These are phyloP conservation scores for Mycosphaerella sp. DNA, from an alignment of 2,329 filamentous ascomycete species.

Conservation along the genomic window DNA sequence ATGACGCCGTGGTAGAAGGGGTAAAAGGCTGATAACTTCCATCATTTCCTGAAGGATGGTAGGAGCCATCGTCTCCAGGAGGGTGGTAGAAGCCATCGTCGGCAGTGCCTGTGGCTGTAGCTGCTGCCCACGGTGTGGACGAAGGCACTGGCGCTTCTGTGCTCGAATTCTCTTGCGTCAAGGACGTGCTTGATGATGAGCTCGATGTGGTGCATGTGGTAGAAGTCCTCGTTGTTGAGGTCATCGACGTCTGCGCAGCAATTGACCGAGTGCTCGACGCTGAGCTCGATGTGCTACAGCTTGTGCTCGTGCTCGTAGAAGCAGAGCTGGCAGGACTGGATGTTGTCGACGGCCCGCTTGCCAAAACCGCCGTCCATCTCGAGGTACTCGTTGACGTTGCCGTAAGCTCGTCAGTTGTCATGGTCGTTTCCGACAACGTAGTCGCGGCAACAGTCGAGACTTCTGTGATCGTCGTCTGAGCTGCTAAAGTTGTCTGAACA, in stretches of 20 bases:
- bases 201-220: background rate
- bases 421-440: constrained; percentile 2
- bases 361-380: constrained; percentile 3
- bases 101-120: background rate
- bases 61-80: background rate
- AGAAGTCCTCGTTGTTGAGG: background rate
- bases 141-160: constrained; percentile 4
- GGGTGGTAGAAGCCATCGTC: constrained; percentile 6
- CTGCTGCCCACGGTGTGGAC: background rate
- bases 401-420: constrained; percentile 1
- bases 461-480: constrained; percentile 12
- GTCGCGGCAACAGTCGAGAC: constrained; percentile 12
- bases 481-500: constrained; percentile 16
- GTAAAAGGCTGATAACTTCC: background rate
- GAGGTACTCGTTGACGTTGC: constrained; percentile 6
- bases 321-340: background rate
- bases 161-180: too few relatives aligned
- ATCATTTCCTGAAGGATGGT: background rate
- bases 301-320: background rate
- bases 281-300: background rate
- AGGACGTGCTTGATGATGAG: background rate
- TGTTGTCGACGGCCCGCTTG: background rate
- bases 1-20: background rate
- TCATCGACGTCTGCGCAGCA: background rate
- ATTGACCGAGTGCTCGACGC: background rate